Conservation (phyloP, 371 early-diverging fungal genomes). For the Rhizopus microsporus region DNA sequence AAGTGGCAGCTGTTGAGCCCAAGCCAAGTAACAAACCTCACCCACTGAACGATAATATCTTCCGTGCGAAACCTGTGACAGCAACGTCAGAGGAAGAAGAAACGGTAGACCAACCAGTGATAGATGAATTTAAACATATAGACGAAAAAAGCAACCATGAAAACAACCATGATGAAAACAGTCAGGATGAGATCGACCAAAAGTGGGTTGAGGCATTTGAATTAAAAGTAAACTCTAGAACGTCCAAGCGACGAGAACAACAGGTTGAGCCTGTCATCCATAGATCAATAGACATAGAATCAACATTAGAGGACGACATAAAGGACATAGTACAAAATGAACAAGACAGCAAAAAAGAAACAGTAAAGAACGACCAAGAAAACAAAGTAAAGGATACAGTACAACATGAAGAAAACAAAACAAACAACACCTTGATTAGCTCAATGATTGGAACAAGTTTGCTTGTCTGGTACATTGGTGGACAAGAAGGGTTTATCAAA, state of each 20-base stretch:
- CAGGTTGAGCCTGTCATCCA: too few relatives aligned
- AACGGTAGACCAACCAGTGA: too few relatives aligned
- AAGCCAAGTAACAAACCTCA: slow-evolving; percentile 7
- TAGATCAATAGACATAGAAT: neutral
- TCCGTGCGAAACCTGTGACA: neutral
- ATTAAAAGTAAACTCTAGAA: slow-evolving; percentile 24
- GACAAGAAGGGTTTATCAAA: slow-evolving; percentile 22
- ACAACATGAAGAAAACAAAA: neutral
- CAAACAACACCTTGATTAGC: slow-evolving; percentile 1
- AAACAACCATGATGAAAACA: neutral
- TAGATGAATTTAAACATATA: too few relatives aligned
- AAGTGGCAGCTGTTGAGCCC: neutral
- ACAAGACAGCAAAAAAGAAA: slow-evolving; percentile 3
- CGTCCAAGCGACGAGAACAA: slow-evolving; percentile 2
- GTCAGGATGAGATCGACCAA: slow-evolving; percentile 16
- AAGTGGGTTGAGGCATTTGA: slow-evolving; percentile 33
- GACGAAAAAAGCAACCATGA: neutral
- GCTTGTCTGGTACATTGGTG: slow-evolving; percentile 29
- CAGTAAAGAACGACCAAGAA: neutral
- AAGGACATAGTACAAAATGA: neutral
- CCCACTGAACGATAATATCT: slow-evolving; percentile 9
- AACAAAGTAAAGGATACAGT: neutral
- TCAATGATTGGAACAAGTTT: slow-evolving; percentile 22
- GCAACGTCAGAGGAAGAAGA: neutral
- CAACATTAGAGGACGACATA: neutral